Conservation (phyloP, 108 stramenopile genomes). For the Cylindrotheca fusiformis region DNA sequence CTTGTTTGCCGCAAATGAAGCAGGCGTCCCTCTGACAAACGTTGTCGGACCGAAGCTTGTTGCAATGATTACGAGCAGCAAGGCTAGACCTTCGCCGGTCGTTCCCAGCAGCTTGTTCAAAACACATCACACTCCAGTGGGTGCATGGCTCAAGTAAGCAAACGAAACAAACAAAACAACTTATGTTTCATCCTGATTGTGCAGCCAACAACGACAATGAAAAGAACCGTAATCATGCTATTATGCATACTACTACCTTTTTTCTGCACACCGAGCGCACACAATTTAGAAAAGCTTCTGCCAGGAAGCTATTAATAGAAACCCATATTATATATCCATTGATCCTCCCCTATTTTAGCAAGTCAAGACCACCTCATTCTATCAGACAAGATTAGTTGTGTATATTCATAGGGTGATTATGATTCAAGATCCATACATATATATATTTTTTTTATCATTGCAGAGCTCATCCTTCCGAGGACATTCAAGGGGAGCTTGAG, state of each 20-base stretch:
- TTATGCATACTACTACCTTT: not conserved
- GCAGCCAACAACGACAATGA: not conserved
- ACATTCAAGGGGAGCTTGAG: slow-evolving; percentile 22
- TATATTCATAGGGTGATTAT: too few relatives aligned
- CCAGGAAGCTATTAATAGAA: not conserved
- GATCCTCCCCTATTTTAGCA: too few relatives aligned
- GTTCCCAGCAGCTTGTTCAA: not conserved
- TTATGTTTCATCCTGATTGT: not conserved
- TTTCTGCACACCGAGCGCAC: not conserved
- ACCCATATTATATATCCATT: not conserved
- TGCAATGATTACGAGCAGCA: not conserved
- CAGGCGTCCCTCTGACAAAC: not conserved
- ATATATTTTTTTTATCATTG: not conserved
- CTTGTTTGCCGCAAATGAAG: not conserved
- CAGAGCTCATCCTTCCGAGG: not conserved
- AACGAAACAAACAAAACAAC: not conserved
- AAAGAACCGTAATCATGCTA: too few relatives aligned
- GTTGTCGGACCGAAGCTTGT: not conserved
- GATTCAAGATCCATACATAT: not conserved
- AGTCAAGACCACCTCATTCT: too few relatives aligned
- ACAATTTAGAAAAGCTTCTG: not conserved
- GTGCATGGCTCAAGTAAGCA: not conserved
- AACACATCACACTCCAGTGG: not conserved
- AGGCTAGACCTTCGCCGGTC: not conserved
- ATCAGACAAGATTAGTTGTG: too few relatives aligned